These are phyloP conservation scores for Geosiphon pyriformis DNA, from an alignment of 192 early-diverging fungal genomes.

Conservation along the genomic window DNA sequence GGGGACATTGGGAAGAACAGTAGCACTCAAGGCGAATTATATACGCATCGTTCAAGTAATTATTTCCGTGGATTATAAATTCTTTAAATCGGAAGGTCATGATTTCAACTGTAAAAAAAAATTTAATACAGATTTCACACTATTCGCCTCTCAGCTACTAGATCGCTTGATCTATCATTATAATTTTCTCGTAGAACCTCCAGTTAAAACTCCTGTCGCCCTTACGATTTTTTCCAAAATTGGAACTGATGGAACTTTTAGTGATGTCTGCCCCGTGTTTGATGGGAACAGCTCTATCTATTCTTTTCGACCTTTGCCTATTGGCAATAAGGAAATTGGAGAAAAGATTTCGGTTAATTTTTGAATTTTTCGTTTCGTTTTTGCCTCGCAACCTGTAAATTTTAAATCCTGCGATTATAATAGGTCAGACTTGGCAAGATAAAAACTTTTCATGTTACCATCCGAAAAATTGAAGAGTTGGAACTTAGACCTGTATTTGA, in stretches of 20 bases:
- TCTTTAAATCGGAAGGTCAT: neutral
- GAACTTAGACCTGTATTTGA: neutral
- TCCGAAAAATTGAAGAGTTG: neutral
- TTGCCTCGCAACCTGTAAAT: too few relatives aligned
- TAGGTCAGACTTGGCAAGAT: neutral
- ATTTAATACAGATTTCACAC: too few relatives aligned
- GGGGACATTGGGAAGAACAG: neutral
- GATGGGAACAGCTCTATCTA: slow-evolving; percentile 11
- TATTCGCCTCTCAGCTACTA: neutral
- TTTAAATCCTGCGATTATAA: too few relatives aligned
- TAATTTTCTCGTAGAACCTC: neutral
- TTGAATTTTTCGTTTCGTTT: neutral
- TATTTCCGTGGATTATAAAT: neutral
- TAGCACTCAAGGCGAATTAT: neutral
- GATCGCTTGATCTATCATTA: neutral
- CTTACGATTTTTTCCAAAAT: slow-evolving; percentile 11
- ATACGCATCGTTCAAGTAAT: neutral
- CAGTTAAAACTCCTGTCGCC: neutral
- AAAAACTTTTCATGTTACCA: slow-evolving; percentile 5
- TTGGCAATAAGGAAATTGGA: neutral
- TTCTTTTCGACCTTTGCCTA: neutral
- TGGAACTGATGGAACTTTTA: neutral
- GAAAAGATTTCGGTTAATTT: neutral
- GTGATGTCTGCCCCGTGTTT: neutral
- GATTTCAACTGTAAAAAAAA: too few relatives aligned